Evolutionary conservation across 2,329 filamentous ascomycete species (phyloP).

Genomic region (Fusarium transvaalense): DNA sequence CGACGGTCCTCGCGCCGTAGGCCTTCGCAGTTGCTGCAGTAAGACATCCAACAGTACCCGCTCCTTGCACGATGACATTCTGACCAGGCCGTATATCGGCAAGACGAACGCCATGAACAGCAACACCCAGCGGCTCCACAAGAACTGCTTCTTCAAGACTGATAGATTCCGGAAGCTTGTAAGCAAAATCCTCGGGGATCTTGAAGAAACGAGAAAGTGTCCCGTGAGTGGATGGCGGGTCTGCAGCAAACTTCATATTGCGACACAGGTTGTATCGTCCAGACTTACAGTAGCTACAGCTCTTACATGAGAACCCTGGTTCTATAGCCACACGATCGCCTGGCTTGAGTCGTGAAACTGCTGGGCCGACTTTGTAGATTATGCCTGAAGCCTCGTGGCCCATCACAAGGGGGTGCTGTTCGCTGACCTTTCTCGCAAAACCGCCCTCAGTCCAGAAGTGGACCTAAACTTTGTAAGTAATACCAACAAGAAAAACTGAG

Average conservation of each 20-base stretch:
- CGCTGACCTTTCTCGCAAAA: slow-evolving; percentile 81
- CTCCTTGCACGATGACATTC: slow-evolving; percentile 86
- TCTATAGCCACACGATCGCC: slow-evolving; percentile 94
- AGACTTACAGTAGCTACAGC: slow-evolving; percentile 80
- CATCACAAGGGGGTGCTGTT: slow-evolving; percentile 83
- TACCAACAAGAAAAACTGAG: neutral
- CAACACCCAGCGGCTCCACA: slow-evolving; percentile 87
- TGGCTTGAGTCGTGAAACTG: slow-evolving; percentile 70
- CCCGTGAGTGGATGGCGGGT: slow-evolving; percentile 84
- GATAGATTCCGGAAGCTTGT: slow-evolving; percentile 82
- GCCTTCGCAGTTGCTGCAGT: slow-evolving; percentile 86
- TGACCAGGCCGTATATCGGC: slow-evolving; percentile 78
- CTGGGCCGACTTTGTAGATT: slow-evolving; percentile 75
- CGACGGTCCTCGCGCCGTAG: slow-evolving; percentile 76
- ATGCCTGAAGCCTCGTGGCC: slow-evolving; percentile 78
- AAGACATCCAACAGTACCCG: slow-evolving; percentile 86
- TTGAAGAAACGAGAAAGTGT: slow-evolving; percentile 88
- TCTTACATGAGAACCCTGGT: slow-evolving; percentile 86
- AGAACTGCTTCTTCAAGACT: slow-evolving; percentile 87
- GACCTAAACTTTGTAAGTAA: slow-evolving; percentile 61
- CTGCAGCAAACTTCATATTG: slow-evolving; percentile 90
- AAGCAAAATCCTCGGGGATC: slow-evolving; percentile 90
- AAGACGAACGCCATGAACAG: slow-evolving; percentile 84
- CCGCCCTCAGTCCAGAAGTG: slow-evolving; percentile 89
- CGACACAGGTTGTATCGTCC: slow-evolving; percentile 92